Percentiles rank a stretch among this genome's conserved stretches.
These are phyloP conservation scores for Myxozyma udenii DNA, from an alignment of 805 yeast species.

Conservation along the genomic window DNA sequence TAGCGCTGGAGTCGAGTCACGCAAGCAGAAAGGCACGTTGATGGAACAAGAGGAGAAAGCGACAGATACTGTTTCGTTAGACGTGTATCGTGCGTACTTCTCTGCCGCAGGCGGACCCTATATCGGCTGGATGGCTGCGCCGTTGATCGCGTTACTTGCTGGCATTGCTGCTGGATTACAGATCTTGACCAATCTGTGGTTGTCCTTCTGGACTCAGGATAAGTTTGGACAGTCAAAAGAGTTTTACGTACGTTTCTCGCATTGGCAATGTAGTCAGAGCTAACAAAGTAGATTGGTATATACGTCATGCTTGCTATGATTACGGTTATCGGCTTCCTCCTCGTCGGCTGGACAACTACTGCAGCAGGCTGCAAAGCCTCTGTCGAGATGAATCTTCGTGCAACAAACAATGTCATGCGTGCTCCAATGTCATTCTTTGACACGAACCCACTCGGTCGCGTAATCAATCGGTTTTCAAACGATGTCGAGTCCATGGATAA, in stretches of 20 bases:
- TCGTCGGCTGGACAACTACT: conserved; percentile 42
- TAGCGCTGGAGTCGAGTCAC: conserved; percentile 18
- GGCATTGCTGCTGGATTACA: conserved; percentile 44
- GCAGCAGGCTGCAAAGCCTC: conserved; percentile 54
- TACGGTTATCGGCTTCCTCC: conserved; percentile 49
- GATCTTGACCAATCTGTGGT: conserved; percentile 66
- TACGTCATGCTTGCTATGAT: conserved; percentile 53
- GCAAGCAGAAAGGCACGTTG: conserved; percentile 32
- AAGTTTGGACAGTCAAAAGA: conserved; percentile 52
- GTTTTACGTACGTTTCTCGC: too few relatives aligned
- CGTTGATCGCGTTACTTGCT: conserved; percentile 43
- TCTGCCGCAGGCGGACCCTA: conserved; percentile 47
- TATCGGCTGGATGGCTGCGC: conserved; percentile 38
- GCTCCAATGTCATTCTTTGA: conserved; percentile 84
- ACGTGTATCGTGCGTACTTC: conserved; percentile 13
- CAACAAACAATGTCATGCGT: conserved; percentile 58
- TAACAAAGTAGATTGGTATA: conserved; percentile 72
- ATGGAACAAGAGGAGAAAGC: conserved; percentile 30
- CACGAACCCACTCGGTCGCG: conserved; percentile 83
- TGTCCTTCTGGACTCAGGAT: conserved; percentile 72
- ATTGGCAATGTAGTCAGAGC: too few relatives aligned
- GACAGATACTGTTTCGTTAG: conserved; percentile 2
- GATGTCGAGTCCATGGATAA: conserved; percentile 84
- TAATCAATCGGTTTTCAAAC: conserved; percentile 79
- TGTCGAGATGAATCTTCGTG: conserved; percentile 56